phyloP scores from a whole-genome alignment of 331 rosid species.

The Spiraea crenata region DNA sequence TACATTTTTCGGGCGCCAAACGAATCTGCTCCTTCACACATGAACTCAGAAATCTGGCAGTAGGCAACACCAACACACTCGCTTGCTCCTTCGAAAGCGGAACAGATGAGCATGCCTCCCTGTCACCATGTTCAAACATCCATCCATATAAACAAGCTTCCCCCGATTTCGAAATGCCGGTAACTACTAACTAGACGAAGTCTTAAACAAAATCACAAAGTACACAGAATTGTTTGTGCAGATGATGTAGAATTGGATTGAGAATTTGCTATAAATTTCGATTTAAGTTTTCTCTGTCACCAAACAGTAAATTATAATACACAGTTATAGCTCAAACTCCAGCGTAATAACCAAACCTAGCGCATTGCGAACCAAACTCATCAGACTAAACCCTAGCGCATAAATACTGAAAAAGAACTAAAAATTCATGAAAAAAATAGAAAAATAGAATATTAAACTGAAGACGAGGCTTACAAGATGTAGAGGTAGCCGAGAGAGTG shows the following conservation, averaged over 20 bases:
- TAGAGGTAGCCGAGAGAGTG: slow-evolving; percentile 84
- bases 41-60: slow-evolving; percentile 50
- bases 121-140: slow-evolving; percentile 36
- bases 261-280: background rate
- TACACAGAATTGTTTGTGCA: background rate
- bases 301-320: slow-evolving; percentile 2
- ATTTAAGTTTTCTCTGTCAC: background rate
- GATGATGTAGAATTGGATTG: background rate
- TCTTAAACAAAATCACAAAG: background rate
- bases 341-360: background rate
- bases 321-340: background rate
- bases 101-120: slow-evolving; percentile 64
- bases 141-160: background rate
- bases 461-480: slow-evolving; percentile 50
- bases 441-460: background rate
- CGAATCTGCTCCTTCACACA: slow-evolving; percentile 75
- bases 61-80: slow-evolving; percentile 38
- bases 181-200: background rate
- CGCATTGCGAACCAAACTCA: background rate
- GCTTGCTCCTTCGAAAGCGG: slow-evolving; percentile 56
- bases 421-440: background rate
- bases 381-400: slow-evolving; percentile 26
- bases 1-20: slow-evolving; percentile 87
- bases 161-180: slow-evolving; percentile 2
- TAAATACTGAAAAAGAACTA: background rate